phyloP scores from a whole-genome alignment of 1,284 basidiomycete species.

The Trichosporon faecale region DNA sequence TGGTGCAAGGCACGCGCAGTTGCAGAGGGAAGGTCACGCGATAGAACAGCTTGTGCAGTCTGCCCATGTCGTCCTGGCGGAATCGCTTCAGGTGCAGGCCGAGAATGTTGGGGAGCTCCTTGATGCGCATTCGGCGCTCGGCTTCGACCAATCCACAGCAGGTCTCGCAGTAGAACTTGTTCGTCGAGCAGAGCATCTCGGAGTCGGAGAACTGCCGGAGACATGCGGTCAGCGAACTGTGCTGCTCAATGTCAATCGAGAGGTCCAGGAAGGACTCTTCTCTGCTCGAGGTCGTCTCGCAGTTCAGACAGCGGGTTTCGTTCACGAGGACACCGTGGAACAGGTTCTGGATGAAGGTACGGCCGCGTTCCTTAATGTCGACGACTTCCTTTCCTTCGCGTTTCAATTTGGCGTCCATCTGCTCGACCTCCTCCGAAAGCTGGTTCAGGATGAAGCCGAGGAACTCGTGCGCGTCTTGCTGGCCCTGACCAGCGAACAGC shows the following conservation, averaged over 20 bases:
- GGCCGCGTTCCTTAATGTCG: slow-evolving; percentile 45
- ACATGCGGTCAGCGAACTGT: slow-evolving; percentile 91
- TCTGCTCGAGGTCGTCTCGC: slow-evolving; percentile 95
- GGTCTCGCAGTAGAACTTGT: slow-evolving; percentile 98
- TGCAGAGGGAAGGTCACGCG: slow-evolving; percentile 94
- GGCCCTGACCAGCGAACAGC: slow-evolving; percentile 77
- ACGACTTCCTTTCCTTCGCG: slow-evolving; percentile 30
- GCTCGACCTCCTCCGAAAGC: slow-evolving; percentile 87
- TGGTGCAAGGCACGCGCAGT: slow-evolving; percentile 91
- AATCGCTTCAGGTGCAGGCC: slow-evolving; percentile 96
- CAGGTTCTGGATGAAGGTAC: slow-evolving; percentile 83
- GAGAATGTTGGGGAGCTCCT: slow-evolving; percentile 87
- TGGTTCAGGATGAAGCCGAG: slow-evolving; percentile 90
- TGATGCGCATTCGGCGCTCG: slow-evolving; percentile 98
- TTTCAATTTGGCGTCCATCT: slow-evolving; percentile 55
- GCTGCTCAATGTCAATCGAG: slow-evolving; percentile 97
- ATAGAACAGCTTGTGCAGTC: slow-evolving; percentile 91
- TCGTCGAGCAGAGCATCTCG: slow-evolving; percentile 95
- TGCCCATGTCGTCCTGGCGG: slow-evolving; percentile 85
- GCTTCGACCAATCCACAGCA: slow-evolving; percentile 97
- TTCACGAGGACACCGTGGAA: slow-evolving; percentile 93
- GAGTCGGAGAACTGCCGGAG: slow-evolving; percentile 92
- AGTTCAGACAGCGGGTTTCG: slow-evolving; percentile 94
- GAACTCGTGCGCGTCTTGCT: slow-evolving; percentile 97
- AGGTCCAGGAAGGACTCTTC: slow-evolving; percentile 96